A percentile compares a stretch with the other conserved stretches of the same genome.
phyloP scores from a whole-genome alignment of 768 basidiomycete species.

The Leccinum boreale region DNA sequence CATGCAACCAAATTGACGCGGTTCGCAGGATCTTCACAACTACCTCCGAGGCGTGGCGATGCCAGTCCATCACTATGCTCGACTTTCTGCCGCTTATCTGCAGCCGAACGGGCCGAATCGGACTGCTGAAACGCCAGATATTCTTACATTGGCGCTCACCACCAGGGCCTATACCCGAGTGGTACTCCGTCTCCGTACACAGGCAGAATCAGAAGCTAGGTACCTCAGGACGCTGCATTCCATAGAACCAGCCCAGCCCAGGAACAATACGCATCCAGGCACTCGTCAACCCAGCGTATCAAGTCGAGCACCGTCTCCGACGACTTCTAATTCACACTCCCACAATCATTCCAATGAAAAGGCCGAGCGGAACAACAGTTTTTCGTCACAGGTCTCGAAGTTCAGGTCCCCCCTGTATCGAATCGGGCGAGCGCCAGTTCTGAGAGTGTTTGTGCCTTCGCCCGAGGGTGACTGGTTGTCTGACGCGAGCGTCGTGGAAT shows the following conservation, averaged over 20 bases:
- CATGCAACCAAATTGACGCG: slow-evolving; percentile 7
- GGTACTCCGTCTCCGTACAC: slow-evolving; percentile 70
- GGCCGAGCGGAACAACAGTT: slow-evolving; percentile 18
- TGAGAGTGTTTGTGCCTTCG: slow-evolving; percentile 82
- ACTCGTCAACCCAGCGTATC: slow-evolving; percentile 41
- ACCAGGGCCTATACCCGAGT: slow-evolving; percentile 79
- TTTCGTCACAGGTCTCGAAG: slow-evolving; percentile 17
- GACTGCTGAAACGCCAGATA: slow-evolving; percentile 39
- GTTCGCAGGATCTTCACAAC: slow-evolving; percentile 63
- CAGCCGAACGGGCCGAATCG: slow-evolving; percentile 43
- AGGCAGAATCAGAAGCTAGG: slow-evolving; percentile 62
- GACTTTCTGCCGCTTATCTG: slow-evolving; percentile 55
- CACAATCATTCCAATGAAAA: slow-evolving; percentile 41
- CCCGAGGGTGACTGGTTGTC: slow-evolving; percentile 86
- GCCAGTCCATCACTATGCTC: slow-evolving; percentile 69
- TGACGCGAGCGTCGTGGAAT: slow-evolving; percentile 75
- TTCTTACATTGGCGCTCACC: slow-evolving; percentile 54
- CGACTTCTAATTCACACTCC: slow-evolving; percentile 36
- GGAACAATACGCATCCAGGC: slow-evolving; percentile 11
- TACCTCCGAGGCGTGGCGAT: slow-evolving; percentile 80
- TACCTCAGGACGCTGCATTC: slow-evolving; percentile 14
- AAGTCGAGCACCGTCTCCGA: slow-evolving; percentile 68
- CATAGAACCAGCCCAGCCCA: background rate
- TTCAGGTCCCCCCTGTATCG: slow-evolving; percentile 75
- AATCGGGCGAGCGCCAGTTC: slow-evolving; percentile 66